Evolutionary conservation across 768 basidiomycete species (phyloP).

Genomic region (Termitomyces sp.): DNA sequence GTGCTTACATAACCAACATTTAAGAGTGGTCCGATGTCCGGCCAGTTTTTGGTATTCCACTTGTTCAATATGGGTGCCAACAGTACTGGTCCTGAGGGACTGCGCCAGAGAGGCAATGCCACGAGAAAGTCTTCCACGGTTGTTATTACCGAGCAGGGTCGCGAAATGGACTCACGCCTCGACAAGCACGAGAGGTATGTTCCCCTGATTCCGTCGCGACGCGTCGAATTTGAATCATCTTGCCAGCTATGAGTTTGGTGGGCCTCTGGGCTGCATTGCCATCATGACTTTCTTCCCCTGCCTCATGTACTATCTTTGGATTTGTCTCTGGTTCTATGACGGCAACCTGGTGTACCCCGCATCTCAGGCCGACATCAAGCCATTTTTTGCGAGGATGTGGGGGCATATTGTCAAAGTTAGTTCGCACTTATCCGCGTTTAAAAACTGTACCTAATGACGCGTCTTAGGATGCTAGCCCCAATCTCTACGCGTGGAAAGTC

Average conservation of each 20-base stretch:
- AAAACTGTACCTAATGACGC: neutral
- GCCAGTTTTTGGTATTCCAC: slow-evolving; percentile 1
- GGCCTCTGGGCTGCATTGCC: slow-evolving; percentile 83
- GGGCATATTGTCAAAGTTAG: slow-evolving; percentile 74
- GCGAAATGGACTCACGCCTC: slow-evolving; percentile 68
- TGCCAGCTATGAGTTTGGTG: slow-evolving; percentile 91
- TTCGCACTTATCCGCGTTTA: neutral
- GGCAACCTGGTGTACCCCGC: slow-evolving; percentile 73
- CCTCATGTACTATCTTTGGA: slow-evolving; percentile 99
- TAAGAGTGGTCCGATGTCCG: slow-evolving; percentile 18
- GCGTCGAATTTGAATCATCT: slow-evolving; percentile 6
- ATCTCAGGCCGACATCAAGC: slow-evolving; percentile 67
- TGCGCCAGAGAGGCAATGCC: slow-evolving; percentile 24
- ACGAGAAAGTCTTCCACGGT: slow-evolving; percentile 27
- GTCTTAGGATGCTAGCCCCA: slow-evolving; percentile 88
- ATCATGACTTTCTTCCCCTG: slow-evolving; percentile 95
- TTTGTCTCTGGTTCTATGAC: slow-evolving; percentile 95
- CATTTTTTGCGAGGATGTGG: slow-evolving; percentile 84
- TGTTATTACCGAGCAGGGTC: slow-evolving; percentile 66
- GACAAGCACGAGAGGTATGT: slow-evolving; percentile 66
- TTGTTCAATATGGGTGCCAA: slow-evolving; percentile 19
- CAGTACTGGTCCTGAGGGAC: slow-evolving; percentile 16
- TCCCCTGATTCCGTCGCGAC: neutral
- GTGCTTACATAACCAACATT: slow-evolving; percentile 9
- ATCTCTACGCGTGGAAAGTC: slow-evolving; percentile 83